Percentiles rank a stretch among this genome's conserved stretches.
These are phyloP conservation scores for Alternaria triticimaculans DNA, from an alignment of 2,329 filamentous ascomycete species.

Conservation along the genomic window DNA sequence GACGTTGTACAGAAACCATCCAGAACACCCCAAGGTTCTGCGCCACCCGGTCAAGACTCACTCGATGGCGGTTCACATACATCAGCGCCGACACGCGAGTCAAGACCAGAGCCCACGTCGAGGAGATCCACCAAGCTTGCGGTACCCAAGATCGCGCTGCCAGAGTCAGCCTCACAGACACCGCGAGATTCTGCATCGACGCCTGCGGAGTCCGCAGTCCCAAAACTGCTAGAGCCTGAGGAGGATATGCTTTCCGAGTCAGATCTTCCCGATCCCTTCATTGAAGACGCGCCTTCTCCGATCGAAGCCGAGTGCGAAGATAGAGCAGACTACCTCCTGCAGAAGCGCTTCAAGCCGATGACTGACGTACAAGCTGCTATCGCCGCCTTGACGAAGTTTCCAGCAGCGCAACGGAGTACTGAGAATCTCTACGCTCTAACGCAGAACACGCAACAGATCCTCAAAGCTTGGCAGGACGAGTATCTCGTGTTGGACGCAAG, in stretches of 20 bases:
- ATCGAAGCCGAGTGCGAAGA: constrained; percentile 47
- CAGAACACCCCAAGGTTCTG: constrained; percentile 23
- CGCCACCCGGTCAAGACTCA: constrained; percentile 24
- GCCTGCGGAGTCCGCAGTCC: constrained; percentile 26
- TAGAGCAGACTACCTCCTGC: constrained; percentile 51
- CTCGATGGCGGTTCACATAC: constrained; percentile 15
- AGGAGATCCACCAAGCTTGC: constrained; percentile 15
- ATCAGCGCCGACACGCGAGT: constrained; percentile 7
- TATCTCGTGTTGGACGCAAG: constrained; percentile 61
- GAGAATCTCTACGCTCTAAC: constrained; percentile 64
- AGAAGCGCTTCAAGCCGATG: constrained; percentile 51
- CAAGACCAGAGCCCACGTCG: constrained; percentile 10
- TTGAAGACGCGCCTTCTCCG: constrained; percentile 35
- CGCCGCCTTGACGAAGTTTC: constrained; percentile 51
- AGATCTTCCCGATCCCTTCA: constrained; percentile 48
- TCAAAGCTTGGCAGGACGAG: constrained; percentile 66
- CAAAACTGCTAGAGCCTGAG: constrained; percentile 36
- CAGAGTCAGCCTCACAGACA: constrained; percentile 34
- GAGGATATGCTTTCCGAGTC: constrained; percentile 46
- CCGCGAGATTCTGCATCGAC: constrained; percentile 35
- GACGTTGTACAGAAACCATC: constrained; percentile 17
- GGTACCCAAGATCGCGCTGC: constrained; percentile 29
- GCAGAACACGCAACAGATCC: constrained; percentile 59
- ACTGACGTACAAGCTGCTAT: constrained; percentile 53
- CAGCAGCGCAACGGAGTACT: constrained; percentile 52